Evolutionary conservation across 2,329 filamentous ascomycete species (phyloP), one percentile per base, ranked within the genome.

Genomic region (Cladobotryum mycophilum): DNA sequence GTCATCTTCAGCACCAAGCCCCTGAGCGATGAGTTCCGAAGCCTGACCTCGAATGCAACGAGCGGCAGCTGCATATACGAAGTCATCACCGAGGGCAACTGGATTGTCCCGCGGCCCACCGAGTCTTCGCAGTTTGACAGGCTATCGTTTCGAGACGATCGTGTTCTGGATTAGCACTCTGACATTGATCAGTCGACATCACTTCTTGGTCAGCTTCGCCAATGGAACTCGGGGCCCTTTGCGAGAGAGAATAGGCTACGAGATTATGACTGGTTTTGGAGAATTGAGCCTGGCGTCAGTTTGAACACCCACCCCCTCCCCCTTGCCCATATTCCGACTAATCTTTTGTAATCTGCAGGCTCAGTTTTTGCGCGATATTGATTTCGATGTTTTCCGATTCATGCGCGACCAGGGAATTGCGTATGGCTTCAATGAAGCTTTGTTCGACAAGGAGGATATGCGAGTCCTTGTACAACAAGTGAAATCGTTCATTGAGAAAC

Each of bases 361-460:
- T 5, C 70, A 77, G 41, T 79, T 80, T 56, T 74, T 71, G 51
- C 79, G 78, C 53, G 67, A 79, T 54, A 80, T 95, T 55, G 82
- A 89, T 63, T 93, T 95, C 63, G 89, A 95, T 62, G 81, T 93
- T 30, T 95, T 95, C 72, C 81, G 83, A 43, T 91, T 85, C 72
- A 92, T 95, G 88, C 76, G 82, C 55, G 88, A 95, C 61, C 82
- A 88, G 65, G 84, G 89, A 64, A 86, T 92, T 64, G 87, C 83
- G 11, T 93, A 93, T 62, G 89, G 79, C 12, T 81, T 80, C 62
- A 81, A 76, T 53, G 74, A 76, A 61, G 71, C 72, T 20, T 70
- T 73, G 40, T 62, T 76, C 25, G 71, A 75, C 49, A 69, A 74
- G 47, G 68, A 68, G 5, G 66, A 69, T 30, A 65, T 72, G 45